Evolutionary conservation across 768 basidiomycete genomes (phyloP), one percentile per base, ranked within the genome.

Genomic region (Mycena capillaripes): DNA sequence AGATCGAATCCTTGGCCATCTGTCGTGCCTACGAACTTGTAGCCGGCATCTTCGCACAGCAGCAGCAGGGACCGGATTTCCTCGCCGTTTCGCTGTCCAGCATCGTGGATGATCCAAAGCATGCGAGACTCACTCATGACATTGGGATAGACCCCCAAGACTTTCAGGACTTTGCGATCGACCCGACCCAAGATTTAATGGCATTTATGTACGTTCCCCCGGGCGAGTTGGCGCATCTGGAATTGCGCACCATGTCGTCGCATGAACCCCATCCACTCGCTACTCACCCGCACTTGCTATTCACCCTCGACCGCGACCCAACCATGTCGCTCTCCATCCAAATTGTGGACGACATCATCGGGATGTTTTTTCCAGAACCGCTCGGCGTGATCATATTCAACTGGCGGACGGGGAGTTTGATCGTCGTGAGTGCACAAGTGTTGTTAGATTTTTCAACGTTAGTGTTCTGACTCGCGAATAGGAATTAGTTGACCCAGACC

Each of bases 171-270:
- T 68, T 68, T 10, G 46, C 48, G 11, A 50, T 68, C 2, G 66
- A 68, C 32, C 66, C 66, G 21, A 55, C 50, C 3, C 68, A 61
- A 21, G 52, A 69, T 57, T 34, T 64, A 19, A 1, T 64, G 3
- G 55, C 23, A 7, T 9, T 48, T 29, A 29, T 64, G 2, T 27
- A 46, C 42, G 5, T 27, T 19, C 2, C 34, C 10, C 19, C 30
- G 10, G 19, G 0, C 7, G 55, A 25, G 1, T 2, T 25, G 6
- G 69, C 55, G 46, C 21, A 29, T 40, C 32, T 57, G 4, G 69
- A 63, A n/a, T 50, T 21, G 19, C 69, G 69, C 25, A 57, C 69
- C n/a, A 29, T 70, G 16, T 70, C 69, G 12, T n/a, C 69, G 12
- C 27, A 38, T 2, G 10, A 50, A 12, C 27, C 40, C 19, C 69